phyloP scores from a whole-genome alignment of 1,284 basidiomycete genomes.

The Boletus semigastroideus region DNA sequence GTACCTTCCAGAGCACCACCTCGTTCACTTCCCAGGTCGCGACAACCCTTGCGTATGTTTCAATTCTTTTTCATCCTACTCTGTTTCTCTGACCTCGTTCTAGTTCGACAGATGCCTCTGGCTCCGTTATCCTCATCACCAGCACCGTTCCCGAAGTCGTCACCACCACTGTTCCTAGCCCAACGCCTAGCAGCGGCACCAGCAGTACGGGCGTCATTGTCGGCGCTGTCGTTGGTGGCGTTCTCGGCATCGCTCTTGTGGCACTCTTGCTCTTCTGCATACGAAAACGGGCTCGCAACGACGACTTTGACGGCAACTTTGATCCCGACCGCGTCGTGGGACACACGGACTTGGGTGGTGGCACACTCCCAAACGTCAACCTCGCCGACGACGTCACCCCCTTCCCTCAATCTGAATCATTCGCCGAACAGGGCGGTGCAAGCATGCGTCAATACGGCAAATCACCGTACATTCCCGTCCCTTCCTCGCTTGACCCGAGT shows the following conservation, averaged over 20 bases:
- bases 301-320: constrained; percentile 53
- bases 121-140: constrained; percentile 23
- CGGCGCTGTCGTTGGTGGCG: constrained; percentile 31
- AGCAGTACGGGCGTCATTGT: constrained; percentile 26
- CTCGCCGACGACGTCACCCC: constrained; percentile 41
- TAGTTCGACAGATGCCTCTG: constrained; percentile 25
- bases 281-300: constrained; percentile 16
- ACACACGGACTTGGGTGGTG: constrained; percentile 19
- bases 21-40: constrained; percentile 13
- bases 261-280: constrained; percentile 26
- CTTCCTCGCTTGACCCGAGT: constrained; percentile 4
- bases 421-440: constrained; percentile 6
- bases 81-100: not conserved
- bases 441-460: constrained; percentile 29
- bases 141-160: constrained; percentile 18
- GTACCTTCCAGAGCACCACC: not conserved
- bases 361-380: constrained; percentile 38
- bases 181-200: not conserved
- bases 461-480: constrained; percentile 6
- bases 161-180: constrained; percentile 5
- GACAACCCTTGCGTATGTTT: constrained; percentile 20
- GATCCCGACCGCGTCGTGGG: constrained; percentile 45
- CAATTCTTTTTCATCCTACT: not conserved
- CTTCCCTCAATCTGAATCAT: constrained; percentile 22
- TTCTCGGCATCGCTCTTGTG: constrained; percentile 18